phyloP scores from a whole-genome alignment of 768 basidiomycete species.

The Erythrobasidium yunnanense region DNA sequence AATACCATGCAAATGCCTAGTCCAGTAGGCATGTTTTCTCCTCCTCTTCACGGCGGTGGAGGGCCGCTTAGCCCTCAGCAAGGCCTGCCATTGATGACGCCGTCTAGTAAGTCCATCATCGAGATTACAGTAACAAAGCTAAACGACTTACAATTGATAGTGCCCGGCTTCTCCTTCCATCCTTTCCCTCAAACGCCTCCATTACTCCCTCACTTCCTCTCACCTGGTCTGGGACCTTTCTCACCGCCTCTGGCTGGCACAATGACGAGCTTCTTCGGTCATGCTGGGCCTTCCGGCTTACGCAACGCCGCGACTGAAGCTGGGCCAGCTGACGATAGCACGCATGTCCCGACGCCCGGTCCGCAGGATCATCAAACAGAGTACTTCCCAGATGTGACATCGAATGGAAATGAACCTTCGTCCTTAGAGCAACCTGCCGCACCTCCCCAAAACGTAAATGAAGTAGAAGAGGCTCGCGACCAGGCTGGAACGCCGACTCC shows the following conservation, averaged over 20 bases:
- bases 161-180: conserved; percentile 87
- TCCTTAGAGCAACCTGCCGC: no score
- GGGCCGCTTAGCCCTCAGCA: conserved; percentile 13
- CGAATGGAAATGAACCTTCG: no score
- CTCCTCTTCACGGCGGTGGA: background rate
- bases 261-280: background rate
- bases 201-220: conserved; percentile 49
- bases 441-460: no score
- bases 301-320: conserved; percentile 17
- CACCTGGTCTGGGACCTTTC: conserved; percentile 46
- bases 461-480: no score
- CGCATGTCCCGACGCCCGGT: background rate
- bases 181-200: conserved; percentile 47
- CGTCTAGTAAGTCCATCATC: conserved; percentile 38
- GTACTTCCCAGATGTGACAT: no score
- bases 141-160: no score
- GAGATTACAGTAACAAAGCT: no score
- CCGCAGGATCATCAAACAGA: no score
- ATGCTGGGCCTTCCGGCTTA: conserved; percentile 23
- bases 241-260: conserved; percentile 28
- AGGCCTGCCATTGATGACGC: conserved; percentile 39
- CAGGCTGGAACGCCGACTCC: no score
- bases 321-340: background rate
- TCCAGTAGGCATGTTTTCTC: conserved; percentile 20
- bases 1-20: background rate